These are phyloP conservation scores for Nannochloropsis gaditana DNA, from an alignment of 108 stramenopile genomes.

Conservation along the genomic window DNA sequence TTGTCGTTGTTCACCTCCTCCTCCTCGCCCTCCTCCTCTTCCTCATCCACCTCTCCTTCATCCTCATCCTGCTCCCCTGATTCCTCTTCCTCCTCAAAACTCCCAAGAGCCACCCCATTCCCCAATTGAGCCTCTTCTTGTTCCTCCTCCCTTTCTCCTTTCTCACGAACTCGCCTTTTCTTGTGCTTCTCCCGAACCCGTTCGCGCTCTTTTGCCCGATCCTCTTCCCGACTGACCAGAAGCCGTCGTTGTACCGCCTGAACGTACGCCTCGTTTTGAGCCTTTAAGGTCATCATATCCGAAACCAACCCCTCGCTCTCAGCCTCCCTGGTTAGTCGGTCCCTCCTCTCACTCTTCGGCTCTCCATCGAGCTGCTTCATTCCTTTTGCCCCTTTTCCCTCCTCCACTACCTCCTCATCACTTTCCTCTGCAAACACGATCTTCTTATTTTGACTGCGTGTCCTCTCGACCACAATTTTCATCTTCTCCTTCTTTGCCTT, in stretches of 20 bases:
- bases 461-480: conserved; percentile 39
- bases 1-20: not conserved
- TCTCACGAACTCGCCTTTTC: conserved; percentile 33
- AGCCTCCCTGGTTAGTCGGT: not conserved
- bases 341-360: conserved; percentile 13
- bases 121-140: conserved; percentile 19
- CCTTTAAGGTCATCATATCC: not conserved
- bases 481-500: conserved; percentile 40
- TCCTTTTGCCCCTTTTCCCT: not conserved
- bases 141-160: conserved; percentile 26
- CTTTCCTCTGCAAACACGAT: conserved; percentile 45
- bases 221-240: conserved; percentile 37
- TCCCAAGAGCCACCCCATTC: not conserved
- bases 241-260: conserved; percentile 32
- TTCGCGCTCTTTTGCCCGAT: conserved; percentile 31
- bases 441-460: conserved; percentile 30
- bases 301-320: not conserved
- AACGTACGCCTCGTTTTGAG: conserved; percentile 36
- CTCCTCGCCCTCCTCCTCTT: not conserved
- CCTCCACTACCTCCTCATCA: conserved; percentile 19
- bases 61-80: not conserved
- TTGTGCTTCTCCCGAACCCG: conserved; percentile 48
- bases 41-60: not conserved
- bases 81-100: not conserved
- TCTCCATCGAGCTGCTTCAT: conserved; percentile 20